Base-by-base conservation (phyloP, 2,329 filamentous ascomycete species). In the Apiospora hydei region DNA sequence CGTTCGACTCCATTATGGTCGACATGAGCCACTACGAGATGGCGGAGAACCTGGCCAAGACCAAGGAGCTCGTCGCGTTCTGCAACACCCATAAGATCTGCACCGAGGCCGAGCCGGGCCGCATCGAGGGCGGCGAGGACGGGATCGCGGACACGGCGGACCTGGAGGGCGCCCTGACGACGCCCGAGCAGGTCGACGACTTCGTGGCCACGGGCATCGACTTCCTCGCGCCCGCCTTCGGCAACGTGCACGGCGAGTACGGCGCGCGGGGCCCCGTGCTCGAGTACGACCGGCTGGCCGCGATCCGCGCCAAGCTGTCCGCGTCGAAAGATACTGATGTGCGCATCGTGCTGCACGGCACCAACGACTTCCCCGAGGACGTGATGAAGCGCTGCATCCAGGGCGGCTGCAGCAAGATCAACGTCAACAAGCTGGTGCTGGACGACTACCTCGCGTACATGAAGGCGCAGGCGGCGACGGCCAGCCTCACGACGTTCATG, bases 1-100 rank as follows among this genome's bases (percentile, higher is more conserved):
- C 85, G 0, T 93, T 94, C 75, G 92, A 94, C 79, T 88, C 85
- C 70, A 93, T 94, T 79, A 94, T 94, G 92, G 89, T 94, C 0
- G 92, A 94, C 81, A 94, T 94, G 91, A 89, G 86, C 72, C 92
- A 93, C 79, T 91, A 92, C 78, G 90, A 92, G 77, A 91, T 91
- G 76, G 90, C 87, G 71, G 91, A 93, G 83, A 94, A 94, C 76
- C 83, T 94, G 34, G 83, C 85, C 2, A 85, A 88, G 78, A 94
- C 91, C 26, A 84, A 84, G 69, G 89, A 92, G 75, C 82, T 93
- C 70, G 89, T 90, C 8, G 82, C 82, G 30, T 90, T 91, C 78
- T 92, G 92, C 78, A 88, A 92, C 78, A 88, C 83, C 75, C 85
- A 88, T 57, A 90, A 90, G 1, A 93, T 93, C 74, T 87, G 90